Evolutionary conservation across 352 stramenopile species (phyloP).

Genomic region (Phytopythium boreale): DNA sequence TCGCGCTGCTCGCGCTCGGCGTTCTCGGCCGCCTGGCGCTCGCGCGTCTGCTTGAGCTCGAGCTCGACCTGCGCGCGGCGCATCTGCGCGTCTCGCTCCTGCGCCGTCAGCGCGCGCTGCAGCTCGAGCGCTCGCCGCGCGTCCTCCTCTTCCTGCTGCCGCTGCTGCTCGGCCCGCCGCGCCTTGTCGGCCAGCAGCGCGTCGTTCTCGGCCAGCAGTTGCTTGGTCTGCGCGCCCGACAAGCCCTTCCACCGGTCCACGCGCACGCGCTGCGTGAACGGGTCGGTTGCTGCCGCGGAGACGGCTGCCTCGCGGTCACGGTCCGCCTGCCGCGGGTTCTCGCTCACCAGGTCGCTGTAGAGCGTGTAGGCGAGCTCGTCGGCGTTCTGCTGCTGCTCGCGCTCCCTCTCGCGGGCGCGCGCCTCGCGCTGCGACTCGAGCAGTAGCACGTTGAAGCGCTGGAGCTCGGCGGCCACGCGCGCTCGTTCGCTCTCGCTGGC

Average conservation of each 20-base stretch:
- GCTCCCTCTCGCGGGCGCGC: conserved; percentile 26
- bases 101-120: conserved; percentile 38
- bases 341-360: conserved; percentile 63
- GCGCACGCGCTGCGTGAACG: conserved; percentile 53
- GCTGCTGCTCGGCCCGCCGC: conserved; percentile 29
- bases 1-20: conserved; percentile 55
- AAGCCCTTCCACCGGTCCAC: conserved; percentile 83
- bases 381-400: conserved; percentile 49
- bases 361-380: conserved; percentile 60
- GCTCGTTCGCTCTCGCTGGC: conserved; percentile 50
- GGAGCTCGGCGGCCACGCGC: conserved; percentile 41
- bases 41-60: conserved; percentile 45
- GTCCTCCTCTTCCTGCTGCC: conserved; percentile 35
- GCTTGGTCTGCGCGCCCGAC: conserved; percentile 52
- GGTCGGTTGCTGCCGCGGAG: conserved; percentile 22
- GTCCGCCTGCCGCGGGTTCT: conserved; percentile 56
- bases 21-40: conserved; percentile 47
- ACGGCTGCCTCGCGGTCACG: not conserved
- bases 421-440: conserved; percentile 38
- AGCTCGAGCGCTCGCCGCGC: conserved; percentile 31
- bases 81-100: conserved; percentile 52
- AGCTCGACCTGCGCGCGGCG: conserved; percentile 47
- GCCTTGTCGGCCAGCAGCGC: conserved; percentile 51
- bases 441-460: conserved; percentile 53
- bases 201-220: conserved; percentile 57